Base-by-base conservation (phyloP, 2,329 filamentous ascomycete species). In the Trichoderma atroviride region DNA sequence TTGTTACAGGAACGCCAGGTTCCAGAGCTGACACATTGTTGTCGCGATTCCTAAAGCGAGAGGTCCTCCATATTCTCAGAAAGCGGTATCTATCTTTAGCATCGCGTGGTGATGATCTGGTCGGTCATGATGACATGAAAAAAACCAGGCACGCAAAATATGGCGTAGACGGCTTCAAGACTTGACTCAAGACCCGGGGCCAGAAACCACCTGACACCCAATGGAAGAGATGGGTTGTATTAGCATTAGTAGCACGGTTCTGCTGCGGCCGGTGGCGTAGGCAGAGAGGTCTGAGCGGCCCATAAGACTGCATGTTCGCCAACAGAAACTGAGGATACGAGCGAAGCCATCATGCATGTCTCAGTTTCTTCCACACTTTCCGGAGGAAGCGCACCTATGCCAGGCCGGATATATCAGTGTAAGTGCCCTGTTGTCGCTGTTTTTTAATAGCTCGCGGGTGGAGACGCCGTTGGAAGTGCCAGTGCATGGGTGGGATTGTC, bases 301-400 rank as follows among this genome's bases (percentile, higher is more conserved):
- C 58, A 68, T 62, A 53, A 53, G 52, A 64, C 69, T 31, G n/a
- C 59, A 52, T 13, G 27, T 64, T 67, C 59, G 59, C 68, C 57
- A 69, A 66, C 71, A 69, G 69, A 61, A 52, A 72, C 47, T 57
- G 70, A 68, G 65, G 62, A 69, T 62, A 58, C 57, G 67, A 65
- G 64, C 69, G 67, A 71, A 71, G 73, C 71, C 71, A 70, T 73
- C 65, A 71, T 73, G 74, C 61, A 62, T 75, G 74, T 76, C 74
- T 76, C 74, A 75, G 61, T 72, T 73, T 69, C 60, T 62, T 71
- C 69, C 71, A 69, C 59, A 31, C 69, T 50, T 24, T 57, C 47
- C 66, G 62, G 69, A 37, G 24, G 43, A 33, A 70, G 62, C 69
- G 69, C 69, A 67, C 63, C 69, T 62, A 57, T 67, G 57, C 69